Conservation (phyloP, 495 filamentous ascomycete genomes). For the Trypethelium eluteriae region DNA sequence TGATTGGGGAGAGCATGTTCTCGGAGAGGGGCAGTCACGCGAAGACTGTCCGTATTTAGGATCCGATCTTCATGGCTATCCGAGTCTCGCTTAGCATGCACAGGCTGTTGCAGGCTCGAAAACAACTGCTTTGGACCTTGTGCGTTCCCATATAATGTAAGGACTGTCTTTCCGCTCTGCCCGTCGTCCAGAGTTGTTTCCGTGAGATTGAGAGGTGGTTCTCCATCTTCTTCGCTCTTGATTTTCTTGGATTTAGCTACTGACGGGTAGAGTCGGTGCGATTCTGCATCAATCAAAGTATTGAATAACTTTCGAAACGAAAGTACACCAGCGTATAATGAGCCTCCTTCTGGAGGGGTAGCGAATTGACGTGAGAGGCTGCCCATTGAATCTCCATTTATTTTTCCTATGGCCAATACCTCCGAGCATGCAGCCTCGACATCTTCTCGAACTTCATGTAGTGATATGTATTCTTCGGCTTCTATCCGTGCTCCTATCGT, state of each 20-base stretch:
- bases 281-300: not conserved
- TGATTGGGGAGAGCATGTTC: conserved; percentile 65
- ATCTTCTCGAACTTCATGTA: conserved; percentile 18
- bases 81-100: conserved; percentile 23
- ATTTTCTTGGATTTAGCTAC: not conserved
- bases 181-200: not conserved
- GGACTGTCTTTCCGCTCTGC: conserved; percentile 37
- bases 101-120: conserved; percentile 63
- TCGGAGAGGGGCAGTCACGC: conserved; percentile 37
- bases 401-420: conserved; percentile 14
- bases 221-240: not conserved
- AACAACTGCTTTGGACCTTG: conserved; percentile 69
- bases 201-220: not conserved
- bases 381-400: not conserved
- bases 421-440: conserved; percentile 18
- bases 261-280: not conserved
- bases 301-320: conserved; percentile 21
- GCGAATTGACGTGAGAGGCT: conserved; percentile 14
- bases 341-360: not conserved
- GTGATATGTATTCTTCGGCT: conserved; percentile 16
- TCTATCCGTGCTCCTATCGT: conserved; percentile 21
- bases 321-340: not conserved
- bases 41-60: conserved; percentile 17
- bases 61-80: conserved; percentile 37
- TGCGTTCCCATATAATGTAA: conserved; percentile 67